Evolutionary conservation across 148 eudicot species (phyloP).

Genomic region (Rhododendron molle): DNA sequence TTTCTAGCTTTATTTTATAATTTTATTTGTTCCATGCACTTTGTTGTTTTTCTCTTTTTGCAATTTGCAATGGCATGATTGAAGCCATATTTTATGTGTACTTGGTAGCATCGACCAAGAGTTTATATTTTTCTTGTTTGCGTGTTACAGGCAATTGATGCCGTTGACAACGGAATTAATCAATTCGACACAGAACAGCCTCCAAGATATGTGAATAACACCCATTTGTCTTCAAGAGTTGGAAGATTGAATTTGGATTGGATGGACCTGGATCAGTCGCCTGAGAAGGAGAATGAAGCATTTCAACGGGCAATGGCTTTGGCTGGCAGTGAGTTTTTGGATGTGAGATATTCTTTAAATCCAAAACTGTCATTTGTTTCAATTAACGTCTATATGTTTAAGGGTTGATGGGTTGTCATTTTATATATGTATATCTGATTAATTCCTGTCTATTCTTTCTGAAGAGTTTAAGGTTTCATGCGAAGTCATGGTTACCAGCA

Average conservation of each 20-base stretch:
- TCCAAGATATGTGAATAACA: constrained; percentile 74
- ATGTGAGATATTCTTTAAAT: constrained; percentile 44
- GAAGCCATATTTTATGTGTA: not conserved
- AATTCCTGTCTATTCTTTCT: constrained; percentile 4
- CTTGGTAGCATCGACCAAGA: not conserved
- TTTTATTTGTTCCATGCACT: not conserved
- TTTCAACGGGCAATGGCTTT: constrained; percentile 70
- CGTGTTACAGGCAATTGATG: constrained; percentile 84
- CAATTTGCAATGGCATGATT: not conserved
- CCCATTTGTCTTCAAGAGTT: constrained; percentile 82
- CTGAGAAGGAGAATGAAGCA: constrained; percentile 77
- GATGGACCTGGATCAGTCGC: constrained; percentile 87
- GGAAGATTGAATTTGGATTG: constrained; percentile 81
- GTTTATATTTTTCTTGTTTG: not conserved
- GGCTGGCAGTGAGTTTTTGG: constrained; percentile 83
- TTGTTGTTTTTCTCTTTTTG: not conserved
- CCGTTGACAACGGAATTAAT: constrained; percentile 82
- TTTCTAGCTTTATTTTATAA: not conserved
- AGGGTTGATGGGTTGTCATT: not conserved
- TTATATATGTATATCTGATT: not conserved
- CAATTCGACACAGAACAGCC: constrained; percentile 64
- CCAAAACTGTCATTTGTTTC: not conserved
- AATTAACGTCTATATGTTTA: not conserved
- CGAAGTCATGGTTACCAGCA: constrained; percentile 81
- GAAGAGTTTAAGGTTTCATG: constrained; percentile 61